phyloP scores from a whole-genome alignment of 176 grass and related monocot genomes.

The Oryza officinalis region DNA sequence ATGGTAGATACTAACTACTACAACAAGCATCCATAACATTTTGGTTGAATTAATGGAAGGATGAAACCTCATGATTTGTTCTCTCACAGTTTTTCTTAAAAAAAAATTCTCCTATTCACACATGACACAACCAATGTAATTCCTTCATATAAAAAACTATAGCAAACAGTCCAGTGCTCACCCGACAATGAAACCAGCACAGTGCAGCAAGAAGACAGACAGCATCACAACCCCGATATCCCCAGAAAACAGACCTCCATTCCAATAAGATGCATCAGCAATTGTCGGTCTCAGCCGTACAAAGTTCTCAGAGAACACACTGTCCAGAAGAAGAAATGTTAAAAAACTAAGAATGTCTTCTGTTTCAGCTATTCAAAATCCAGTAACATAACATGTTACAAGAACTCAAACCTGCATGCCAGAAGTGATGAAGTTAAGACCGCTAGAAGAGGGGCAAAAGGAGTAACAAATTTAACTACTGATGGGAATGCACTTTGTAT shows the following conservation, averaged over 20 bases:
- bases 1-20: background rate
- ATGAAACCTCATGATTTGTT: background rate
- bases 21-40: background rate
- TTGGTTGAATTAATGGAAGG: slow-evolving; percentile 3
- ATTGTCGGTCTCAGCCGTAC: slow-evolving; percentile 58
- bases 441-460: slow-evolving; percentile 76
- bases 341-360: background rate
- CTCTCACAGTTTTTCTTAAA: background rate
- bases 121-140: background rate
- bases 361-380: slow-evolving; percentile 17
- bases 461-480: slow-evolving; percentile 52
- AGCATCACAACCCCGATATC: slow-evolving; percentile 48
- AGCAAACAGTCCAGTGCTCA: slow-evolving; percentile 25
- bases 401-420: slow-evolving; percentile 65
- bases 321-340: slow-evolving; percentile 10
- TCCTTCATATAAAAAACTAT: background rate
- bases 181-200: slow-evolving; percentile 75
- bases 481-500: slow-evolving; percentile 76
- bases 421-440: slow-evolving; percentile 75
- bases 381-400: background rate
- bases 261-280: slow-evolving; percentile 39
- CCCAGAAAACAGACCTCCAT: slow-evolving; percentile 37
- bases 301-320: slow-evolving; percentile 90
- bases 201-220: slow-evolving; percentile 69
- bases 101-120: background rate